Evolutionary conservation across 139 green algal species (phyloP).

Genomic region (Closterium sp.): DNA sequence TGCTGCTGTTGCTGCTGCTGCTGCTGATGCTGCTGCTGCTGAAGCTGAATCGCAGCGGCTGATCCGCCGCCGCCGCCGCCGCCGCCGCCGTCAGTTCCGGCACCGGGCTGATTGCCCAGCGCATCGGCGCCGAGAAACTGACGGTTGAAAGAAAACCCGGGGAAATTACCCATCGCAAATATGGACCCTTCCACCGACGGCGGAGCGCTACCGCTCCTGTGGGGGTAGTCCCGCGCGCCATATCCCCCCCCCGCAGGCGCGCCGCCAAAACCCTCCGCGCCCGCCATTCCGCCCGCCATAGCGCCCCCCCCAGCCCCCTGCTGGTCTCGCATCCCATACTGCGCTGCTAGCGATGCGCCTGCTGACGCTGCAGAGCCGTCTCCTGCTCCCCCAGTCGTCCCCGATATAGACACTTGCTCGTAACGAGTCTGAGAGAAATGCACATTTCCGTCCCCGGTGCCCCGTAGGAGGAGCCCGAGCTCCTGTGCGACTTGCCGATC

Average conservation of each 20-base stretch:
- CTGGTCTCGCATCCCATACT: not conserved
- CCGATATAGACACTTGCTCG: not conserved
- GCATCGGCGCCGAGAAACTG: not conserved
- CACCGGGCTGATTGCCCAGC: not conserved
- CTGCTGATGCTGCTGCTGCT: conserved; percentile 18
- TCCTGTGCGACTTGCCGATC: not conserved
- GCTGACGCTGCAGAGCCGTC: not conserved
- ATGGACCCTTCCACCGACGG: conserved; percentile 39
- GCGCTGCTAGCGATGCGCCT: not conserved
- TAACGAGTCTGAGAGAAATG: not conserved
- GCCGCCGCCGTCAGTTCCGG: not conserved
- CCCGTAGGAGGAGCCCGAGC: not conserved
- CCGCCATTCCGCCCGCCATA: not conserved
- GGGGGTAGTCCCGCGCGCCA: conserved; percentile 24
- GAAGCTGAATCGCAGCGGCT: not conserved
- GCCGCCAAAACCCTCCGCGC: not conserved
- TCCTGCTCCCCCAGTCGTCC: not conserved
- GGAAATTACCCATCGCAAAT: not conserved
- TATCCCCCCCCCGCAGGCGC: not conserved
- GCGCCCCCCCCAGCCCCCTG: not conserved
- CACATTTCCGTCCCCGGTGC: not conserved
- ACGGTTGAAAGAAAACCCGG: not conserved
- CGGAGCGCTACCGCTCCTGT: conserved; percentile 46
- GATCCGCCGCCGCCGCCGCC: too few species aligned
- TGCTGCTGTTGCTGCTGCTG: conserved; percentile 9